A percentile compares a stretch with the other conserved stretches of the same genome.
Evolutionary conservation across 257 asterid genomes (phyloP).

Genomic region (Cordia subcordata): DNA sequence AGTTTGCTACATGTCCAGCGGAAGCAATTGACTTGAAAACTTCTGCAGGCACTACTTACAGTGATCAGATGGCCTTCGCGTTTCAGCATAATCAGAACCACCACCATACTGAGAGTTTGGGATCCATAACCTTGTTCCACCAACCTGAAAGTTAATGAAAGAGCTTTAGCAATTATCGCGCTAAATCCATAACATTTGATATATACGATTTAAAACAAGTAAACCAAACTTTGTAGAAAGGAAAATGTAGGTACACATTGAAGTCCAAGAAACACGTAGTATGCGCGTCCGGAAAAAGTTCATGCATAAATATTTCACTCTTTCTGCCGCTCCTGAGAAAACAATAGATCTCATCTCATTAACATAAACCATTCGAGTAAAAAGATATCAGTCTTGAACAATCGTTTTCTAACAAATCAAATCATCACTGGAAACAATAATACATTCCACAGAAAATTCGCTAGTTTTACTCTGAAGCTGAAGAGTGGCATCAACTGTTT

Average conservation of each 20-base stretch:
- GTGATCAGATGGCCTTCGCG: conserved; percentile 31
- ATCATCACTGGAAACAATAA: conserved; percentile 2
- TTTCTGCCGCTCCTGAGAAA: neutral
- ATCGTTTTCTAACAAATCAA: too few relatives aligned
- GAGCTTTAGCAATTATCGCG: conserved; percentile 8
- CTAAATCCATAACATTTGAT: neutral
- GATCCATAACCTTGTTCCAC: conserved; percentile 34
- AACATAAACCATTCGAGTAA: conserved; percentile 3
- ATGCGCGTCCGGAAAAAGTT: neutral
- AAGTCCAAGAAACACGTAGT: neutral
- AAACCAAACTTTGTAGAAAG: too few relatives aligned
- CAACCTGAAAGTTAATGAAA: conserved; percentile 29
- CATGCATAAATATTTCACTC: neutral
- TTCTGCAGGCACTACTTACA: conserved; percentile 30
- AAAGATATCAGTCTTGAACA: too few relatives aligned
- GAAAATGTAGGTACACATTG: neutral
- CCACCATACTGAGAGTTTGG: conserved; percentile 38
- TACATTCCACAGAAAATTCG: conserved; percentile 59
- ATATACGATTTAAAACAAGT: neutral
- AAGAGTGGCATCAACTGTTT: conserved; percentile 67
- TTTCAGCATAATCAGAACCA: conserved; percentile 23
- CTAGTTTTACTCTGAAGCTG: conserved; percentile 63
- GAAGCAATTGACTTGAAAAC: conserved; percentile 36
- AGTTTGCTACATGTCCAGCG: conserved; percentile 22
- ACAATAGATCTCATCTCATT: conserved; percentile 29